Conservation (phyloP, 2,329 filamentous ascomycete species). For the Cladosporium sp. region DNA sequence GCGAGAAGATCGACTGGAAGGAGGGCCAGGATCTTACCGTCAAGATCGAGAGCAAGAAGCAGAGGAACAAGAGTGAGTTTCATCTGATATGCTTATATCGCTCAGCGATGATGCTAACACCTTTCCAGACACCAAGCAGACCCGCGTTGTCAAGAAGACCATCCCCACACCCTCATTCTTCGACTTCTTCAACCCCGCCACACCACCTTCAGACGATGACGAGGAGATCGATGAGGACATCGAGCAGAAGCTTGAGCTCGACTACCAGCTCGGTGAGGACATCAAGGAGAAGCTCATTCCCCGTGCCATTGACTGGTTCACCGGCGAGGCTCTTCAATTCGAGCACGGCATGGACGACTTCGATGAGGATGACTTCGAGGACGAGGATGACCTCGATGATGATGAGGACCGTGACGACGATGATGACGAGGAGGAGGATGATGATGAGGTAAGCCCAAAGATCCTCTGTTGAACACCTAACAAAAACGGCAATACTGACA, state of each 20-base stretch:
- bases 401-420: constrained; percentile 77
- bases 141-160: constrained; percentile 97
- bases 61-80: constrained; percentile 88
- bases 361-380: constrained; percentile 77
- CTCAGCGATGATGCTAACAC: constrained; percentile 15
- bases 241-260: constrained; percentile 93
- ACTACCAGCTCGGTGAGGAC: constrained; percentile 98
- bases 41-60: constrained; percentile 97
- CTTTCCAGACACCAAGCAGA: constrained; percentile 88
- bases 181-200: constrained; percentile 98
- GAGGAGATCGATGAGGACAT: constrained; percentile 84
- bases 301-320: constrained; percentile 98
- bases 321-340: constrained; percentile 92
- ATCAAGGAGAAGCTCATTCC: constrained; percentile 99
- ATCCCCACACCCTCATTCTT: constrained; percentile 95
- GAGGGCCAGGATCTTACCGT: constrained; percentile 88
- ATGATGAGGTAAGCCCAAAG: constrained; percentile 43
- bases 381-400: constrained; percentile 90
- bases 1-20: constrained; percentile 98
- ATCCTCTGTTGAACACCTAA: too few species aligned
- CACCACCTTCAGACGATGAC: constrained; percentile 73
- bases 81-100: background rate
- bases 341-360: constrained; percentile 88
- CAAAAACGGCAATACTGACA: constrained; percentile 19
- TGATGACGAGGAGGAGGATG: constrained; percentile 63